These are phyloP conservation scores for Capsicum chinense DNA, from an alignment of 257 asterid species.

Conservation along the genomic window DNA sequence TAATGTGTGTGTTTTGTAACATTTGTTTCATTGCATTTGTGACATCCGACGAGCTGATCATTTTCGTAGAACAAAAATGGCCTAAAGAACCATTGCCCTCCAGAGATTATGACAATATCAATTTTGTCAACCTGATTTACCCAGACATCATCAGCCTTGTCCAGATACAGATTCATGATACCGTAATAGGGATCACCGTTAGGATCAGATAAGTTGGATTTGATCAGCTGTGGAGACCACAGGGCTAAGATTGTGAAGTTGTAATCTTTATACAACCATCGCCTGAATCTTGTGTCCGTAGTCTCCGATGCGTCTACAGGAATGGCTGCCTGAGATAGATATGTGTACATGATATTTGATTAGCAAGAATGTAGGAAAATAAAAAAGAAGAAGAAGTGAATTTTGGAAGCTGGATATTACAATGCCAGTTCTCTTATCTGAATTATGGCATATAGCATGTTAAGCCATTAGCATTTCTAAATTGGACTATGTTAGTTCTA, in stretches of 20 bases:
- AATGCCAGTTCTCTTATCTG: neutral
- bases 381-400: neutral
- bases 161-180: slow-evolving; percentile 32
- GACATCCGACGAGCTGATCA: slow-evolving; percentile 50
- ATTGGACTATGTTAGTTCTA: neutral
- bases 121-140: slow-evolving; percentile 29
- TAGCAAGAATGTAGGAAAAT: neutral
- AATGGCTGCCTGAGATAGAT: slow-evolving; percentile 27
- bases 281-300: slow-evolving; percentile 33
- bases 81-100: slow-evolving; percentile 48
- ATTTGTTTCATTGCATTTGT: slow-evolving; percentile 49
- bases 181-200: slow-evolving; percentile 23
- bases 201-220: slow-evolving; percentile 24
- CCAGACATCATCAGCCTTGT: slow-evolving; percentile 35
- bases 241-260: slow-evolving; percentile 34
- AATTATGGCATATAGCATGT: neutral
- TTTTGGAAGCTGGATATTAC: neutral
- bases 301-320: slow-evolving; percentile 28
- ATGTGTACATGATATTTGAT: neutral
- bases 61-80: slow-evolving; percentile 45
- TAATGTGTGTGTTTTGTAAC: slow-evolving; percentile 39
- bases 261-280: slow-evolving; percentile 35
- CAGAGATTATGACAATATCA: slow-evolving; percentile 33
- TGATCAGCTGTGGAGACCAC: slow-evolving; percentile 37
- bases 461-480: neutral